These are phyloP conservation scores for Carex arenaria DNA, from an alignment of 202 grass and related monocot species.

Conservation along the genomic window DNA sequence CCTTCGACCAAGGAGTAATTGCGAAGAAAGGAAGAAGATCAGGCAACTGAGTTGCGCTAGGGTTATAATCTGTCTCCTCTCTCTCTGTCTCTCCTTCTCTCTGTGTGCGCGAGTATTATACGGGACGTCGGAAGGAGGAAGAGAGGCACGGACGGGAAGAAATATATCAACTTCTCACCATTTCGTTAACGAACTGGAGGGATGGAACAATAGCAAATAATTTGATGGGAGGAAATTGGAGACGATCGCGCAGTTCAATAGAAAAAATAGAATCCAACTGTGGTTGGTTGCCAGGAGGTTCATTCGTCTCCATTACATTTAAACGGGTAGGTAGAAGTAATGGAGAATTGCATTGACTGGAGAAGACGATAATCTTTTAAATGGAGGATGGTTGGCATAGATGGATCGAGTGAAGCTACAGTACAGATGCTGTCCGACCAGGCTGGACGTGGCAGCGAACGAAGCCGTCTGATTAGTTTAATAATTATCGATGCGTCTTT, in stretches of 20 bases:
- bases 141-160: not conserved
- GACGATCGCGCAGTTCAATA: not conserved
- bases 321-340: not conserved
- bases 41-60: not conserved
- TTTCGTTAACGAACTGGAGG: not conserved
- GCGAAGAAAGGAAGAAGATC: not conserved
- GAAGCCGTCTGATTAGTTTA: not conserved
- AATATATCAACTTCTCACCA: not conserved
- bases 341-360: not conserved
- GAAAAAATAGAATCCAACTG: not conserved
- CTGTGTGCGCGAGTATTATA: not conserved
- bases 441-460: not conserved
- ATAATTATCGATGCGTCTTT: not conserved
- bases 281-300: not conserved
- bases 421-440: not conserved
- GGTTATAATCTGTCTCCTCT: not conserved
- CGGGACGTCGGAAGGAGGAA: not conserved
- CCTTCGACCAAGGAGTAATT: not conserved
- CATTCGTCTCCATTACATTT: not conserved
- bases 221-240: not conserved
- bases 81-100: constrained; percentile 8
- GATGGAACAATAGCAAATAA: not conserved
- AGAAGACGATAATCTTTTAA: not conserved
- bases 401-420: not conserved
- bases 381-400: not conserved